Evolutionary conservation across 2,329 filamentous ascomycete genomes (phyloP).

Genomic region (Neonectria punicea): DNA sequence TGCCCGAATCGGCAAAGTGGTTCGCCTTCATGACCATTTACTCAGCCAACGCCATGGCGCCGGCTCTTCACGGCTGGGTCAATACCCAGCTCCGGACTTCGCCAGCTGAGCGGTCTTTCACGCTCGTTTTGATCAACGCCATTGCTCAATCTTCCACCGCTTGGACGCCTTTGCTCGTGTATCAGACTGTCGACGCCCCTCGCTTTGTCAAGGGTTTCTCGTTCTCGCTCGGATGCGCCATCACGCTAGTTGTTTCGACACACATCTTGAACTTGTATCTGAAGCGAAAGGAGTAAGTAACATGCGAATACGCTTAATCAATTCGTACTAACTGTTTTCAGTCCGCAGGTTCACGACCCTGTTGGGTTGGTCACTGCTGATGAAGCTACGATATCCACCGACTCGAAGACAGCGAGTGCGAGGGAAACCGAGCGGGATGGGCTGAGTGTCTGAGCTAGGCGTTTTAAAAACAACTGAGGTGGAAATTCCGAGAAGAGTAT

Average conservation of each 20-base stretch:
- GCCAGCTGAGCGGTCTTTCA: too few relatives aligned
- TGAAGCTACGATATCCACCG: background rate
- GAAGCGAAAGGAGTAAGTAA: constrained; percentile 11
- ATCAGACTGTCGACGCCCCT: constrained; percentile 55
- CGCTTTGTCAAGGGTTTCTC: constrained; percentile 53
- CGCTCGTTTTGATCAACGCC: constrained; percentile 52
- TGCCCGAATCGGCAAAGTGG: too few relatives aligned
- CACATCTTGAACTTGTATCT: constrained; percentile 10
- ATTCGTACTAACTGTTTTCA: background rate
- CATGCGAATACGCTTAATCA: background rate
- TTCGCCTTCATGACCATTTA: too few relatives aligned
- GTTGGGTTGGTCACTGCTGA: background rate
- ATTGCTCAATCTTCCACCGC: constrained; percentile 64
- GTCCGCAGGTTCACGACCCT: constrained; percentile 9
- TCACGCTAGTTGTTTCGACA: constrained; percentile 3
- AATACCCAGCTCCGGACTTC: too few relatives aligned
- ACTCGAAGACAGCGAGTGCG: background rate
- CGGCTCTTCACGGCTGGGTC: too few relatives aligned
- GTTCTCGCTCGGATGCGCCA: constrained; percentile 8
- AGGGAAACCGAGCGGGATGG: background rate
- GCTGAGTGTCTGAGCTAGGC: background rate
- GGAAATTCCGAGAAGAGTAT: too few relatives aligned
- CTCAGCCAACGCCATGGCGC: too few relatives aligned
- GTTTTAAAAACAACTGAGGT: background rate
- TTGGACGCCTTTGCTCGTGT: constrained; percentile 64